Conservation (phyloP, 306 rosid genomes). For the Begonia masoniana region DNA sequence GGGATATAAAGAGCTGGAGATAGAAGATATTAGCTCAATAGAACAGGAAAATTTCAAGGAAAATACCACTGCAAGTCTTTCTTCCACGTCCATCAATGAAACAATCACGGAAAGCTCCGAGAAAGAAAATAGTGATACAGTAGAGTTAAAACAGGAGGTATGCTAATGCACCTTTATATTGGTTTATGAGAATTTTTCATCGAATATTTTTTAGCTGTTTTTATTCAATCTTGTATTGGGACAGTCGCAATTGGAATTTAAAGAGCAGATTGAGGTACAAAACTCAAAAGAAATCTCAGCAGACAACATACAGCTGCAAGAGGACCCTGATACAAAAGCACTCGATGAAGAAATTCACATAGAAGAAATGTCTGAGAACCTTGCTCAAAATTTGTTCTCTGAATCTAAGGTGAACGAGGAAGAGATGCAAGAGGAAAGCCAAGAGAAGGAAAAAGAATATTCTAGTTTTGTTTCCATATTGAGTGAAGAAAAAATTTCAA, state of each 20-base stretch:
- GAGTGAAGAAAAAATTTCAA: neutral
- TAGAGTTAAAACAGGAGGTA: conserved; percentile 1
- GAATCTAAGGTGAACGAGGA: neutral
- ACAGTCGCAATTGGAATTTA: neutral
- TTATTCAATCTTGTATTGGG: neutral
- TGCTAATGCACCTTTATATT: neutral
- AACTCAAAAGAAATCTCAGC: neutral
- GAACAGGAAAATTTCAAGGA: neutral
- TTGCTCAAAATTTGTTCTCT: neutral
- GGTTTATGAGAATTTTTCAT: neutral
- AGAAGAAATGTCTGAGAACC: neutral
- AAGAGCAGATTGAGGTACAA: conserved; percentile 1
- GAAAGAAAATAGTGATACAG: neutral
- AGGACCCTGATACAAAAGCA: conserved; percentile 3
- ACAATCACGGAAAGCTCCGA: neutral
- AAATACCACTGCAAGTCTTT: neutral
- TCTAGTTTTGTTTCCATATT: neutral
- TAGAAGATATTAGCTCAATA: neutral
- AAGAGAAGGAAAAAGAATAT: neutral
- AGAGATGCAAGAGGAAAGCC: conserved; percentile 1
- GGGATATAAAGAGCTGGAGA: neutral
- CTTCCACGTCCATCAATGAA: neutral
- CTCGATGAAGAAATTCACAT: neutral
- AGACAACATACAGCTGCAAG: neutral
- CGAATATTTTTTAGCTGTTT: neutral